phyloP scores from a whole-genome alignment of 805 yeast species.

The Candida tibetensis region DNA sequence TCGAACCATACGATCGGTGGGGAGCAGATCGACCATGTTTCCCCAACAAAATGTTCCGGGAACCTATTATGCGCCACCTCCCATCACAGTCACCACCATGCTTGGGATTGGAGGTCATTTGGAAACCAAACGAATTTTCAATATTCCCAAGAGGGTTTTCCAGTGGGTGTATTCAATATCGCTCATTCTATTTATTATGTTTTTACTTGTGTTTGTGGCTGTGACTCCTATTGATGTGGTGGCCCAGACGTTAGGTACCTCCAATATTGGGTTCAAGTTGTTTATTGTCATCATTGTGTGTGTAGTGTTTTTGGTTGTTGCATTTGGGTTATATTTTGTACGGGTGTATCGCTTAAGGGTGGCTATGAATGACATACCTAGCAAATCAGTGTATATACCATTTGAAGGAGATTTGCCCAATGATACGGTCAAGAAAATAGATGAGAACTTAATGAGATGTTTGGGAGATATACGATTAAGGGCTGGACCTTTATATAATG shows the following conservation, averaged over 20 bases:
- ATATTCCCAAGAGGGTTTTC: conserved; percentile 18
- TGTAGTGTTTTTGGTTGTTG: conserved; percentile 53
- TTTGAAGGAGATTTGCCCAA: conserved; percentile 50
- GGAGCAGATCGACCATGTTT: too few species aligned
- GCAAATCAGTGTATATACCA: conserved; percentile 62
- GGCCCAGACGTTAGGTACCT: conserved; percentile 49
- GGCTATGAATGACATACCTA: conserved; percentile 71
- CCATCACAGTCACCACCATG: too few species aligned
- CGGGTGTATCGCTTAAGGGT: conserved; percentile 59
- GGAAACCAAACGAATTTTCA: conserved; percentile 6
- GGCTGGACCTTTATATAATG: conserved; percentile 37
- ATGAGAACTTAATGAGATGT: conserved; percentile 25
- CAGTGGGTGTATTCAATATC: conserved; percentile 48
- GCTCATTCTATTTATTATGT: conserved; percentile 33
- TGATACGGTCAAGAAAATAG: conserved; percentile 23
- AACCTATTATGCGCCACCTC: too few species aligned
- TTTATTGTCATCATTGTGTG: conserved; percentile 76
- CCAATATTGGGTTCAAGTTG: conserved; percentile 70
- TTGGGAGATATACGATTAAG: conserved; percentile 23
- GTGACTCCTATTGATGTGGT: conserved; percentile 82
- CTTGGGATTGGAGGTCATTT: too few species aligned
- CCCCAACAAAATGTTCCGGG: too few species aligned
- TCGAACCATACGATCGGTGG: too few species aligned
- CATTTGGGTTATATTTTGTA: conserved; percentile 51
- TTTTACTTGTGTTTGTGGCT: conserved; percentile 54